Conservation (phyloP, 1,284 basidiomycete species). For the Fomes fomentarius region DNA sequence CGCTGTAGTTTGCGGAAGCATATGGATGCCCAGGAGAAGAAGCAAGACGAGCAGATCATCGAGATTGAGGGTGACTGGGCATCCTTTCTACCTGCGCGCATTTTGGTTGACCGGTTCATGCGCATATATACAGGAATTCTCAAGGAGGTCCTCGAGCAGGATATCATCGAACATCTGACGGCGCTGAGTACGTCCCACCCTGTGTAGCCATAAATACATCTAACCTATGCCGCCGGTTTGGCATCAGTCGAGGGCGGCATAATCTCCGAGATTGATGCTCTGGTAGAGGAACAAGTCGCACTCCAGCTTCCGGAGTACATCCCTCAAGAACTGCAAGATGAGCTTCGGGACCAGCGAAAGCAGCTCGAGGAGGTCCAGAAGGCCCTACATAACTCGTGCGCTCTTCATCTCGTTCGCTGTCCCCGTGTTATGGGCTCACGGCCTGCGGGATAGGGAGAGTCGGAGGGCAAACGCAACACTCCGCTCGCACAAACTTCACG, state of each 20-base stretch:
- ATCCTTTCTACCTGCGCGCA: neutral
- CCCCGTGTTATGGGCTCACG: too few species aligned
- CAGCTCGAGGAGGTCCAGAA: slow-evolving; percentile 53
- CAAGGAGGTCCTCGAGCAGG: slow-evolving; percentile 45
- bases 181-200: slow-evolving; percentile 40
- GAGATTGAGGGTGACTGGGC: slow-evolving; percentile 50
- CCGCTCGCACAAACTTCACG: slow-evolving; percentile 41
- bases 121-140: slow-evolving; percentile 41
- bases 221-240: too few species aligned
- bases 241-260: slow-evolving; percentile 51
- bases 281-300: slow-evolving; percentile 49
- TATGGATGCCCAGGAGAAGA: slow-evolving; percentile 44
- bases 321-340: slow-evolving; percentile 47
- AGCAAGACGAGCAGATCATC: slow-evolving; percentile 45
- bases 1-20: slow-evolving; percentile 44
- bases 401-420: slow-evolving; percentile 5
- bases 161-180: slow-evolving; percentile 47
- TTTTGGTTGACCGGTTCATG: neutral
- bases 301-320: slow-evolving; percentile 47
- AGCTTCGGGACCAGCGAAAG: slow-evolving; percentile 47
- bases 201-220: too few species aligned
- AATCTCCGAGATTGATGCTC: slow-evolving; percentile 45
- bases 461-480: slow-evolving; percentile 52
- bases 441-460: slow-evolving; percentile 60
- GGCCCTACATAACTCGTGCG: slow-evolving; percentile 59